Evolutionary conservation across 495 filamentous ascomycete species (phyloP).

Genomic region (Penicillium arizonense): DNA sequence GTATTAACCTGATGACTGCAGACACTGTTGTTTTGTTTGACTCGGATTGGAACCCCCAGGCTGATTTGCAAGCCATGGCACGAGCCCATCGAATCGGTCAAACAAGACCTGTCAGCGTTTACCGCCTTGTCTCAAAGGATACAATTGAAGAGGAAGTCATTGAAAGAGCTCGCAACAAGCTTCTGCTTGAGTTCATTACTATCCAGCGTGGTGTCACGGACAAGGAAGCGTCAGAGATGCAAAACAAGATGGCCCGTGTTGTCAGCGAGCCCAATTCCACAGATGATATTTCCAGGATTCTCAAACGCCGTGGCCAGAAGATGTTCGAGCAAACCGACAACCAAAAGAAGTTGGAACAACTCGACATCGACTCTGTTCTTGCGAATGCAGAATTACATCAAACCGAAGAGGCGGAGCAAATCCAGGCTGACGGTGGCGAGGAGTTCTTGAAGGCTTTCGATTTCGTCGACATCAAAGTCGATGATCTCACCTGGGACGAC

Average conservation of each 20-base stretch:
- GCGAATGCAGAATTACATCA: constrained; percentile 94
- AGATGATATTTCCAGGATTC: constrained; percentile 88
- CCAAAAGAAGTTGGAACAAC: constrained; percentile 91
- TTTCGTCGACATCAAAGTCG: constrained; percentile 91
- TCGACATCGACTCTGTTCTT: constrained; percentile 97
- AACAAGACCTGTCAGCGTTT: constrained; percentile 91
- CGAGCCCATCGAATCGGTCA: constrained; percentile 97
- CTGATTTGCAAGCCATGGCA: constrained; percentile 97
- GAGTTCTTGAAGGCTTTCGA: constrained; percentile 89
- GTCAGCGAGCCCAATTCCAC: constrained; percentile 76
- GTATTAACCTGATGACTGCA: constrained; percentile 98
- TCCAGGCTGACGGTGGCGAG: constrained; percentile 87
- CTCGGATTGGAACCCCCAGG: constrained; percentile 99
- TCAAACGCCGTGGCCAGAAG: constrained; percentile 89
- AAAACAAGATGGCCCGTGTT: constrained; percentile 63
- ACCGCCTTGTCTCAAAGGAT: constrained; percentile 93
- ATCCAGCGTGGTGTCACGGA: constrained; percentile 97
- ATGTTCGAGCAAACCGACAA: constrained; percentile 98
- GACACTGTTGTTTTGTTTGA: constrained; percentile 98
- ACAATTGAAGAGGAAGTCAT: constrained; percentile 98
- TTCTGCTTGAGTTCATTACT: constrained; percentile 96
- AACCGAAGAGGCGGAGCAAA: constrained; percentile 83
- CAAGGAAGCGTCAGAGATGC: constrained; percentile 69
- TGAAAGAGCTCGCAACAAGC: constrained; percentile 93
- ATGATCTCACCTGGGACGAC: constrained; percentile 92